Evolutionary conservation across 768 basidiomycete genomes (phyloP), one percentile per base, ranked within the genome.

Genomic region (Collybiopsis confluens): DNA sequence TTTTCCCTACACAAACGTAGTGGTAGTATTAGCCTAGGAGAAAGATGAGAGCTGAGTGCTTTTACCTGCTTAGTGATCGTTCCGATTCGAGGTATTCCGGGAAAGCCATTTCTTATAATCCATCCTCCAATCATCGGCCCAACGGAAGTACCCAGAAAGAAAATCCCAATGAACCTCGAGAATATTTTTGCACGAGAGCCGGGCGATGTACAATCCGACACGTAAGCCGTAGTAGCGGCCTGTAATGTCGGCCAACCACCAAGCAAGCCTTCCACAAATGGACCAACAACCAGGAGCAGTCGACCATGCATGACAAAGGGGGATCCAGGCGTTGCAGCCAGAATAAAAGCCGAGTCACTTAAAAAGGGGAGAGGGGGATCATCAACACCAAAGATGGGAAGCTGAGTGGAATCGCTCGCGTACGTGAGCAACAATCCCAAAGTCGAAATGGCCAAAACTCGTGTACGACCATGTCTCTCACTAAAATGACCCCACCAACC

Each of bases 401-500:
- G n/a, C n/a, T n/a, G n/a, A n/a, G n/a, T n/a, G n/a, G n/a, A n/a
- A n/a, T n/a, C n/a, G n/a, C n/a, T 48, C 40, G 53, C 68, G 18
- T 59, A 75, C 68, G 73, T 71, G 53, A 69, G 62, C 60, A 76
- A 68, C 16, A 73, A 54, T 16, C 94, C 92, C 23, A 88, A 64
- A 0, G 88, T 82, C 10, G 85, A 70, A 24, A 86, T 73, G 5
- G 88, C 85, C 53, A 96, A 80, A 23, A 95, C 85, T 49, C 75
- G 80, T 2, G 86, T 92, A 43, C 94, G 76, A 15, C 94, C 94
- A 58, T 86, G 70, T 20, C 82, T 75, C 64, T 96, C 91, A 24
- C 90, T 83, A 49, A 86, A 87, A 53, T 81, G 81, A 26, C 91
- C 90, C 94, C 94, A 97, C 82, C 86, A 92, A 2, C 86, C 89